These are phyloP conservation scores for Bipolaris oryzae DNA, from an alignment of 2,329 filamentous ascomycete species.

Conservation along the genomic window DNA sequence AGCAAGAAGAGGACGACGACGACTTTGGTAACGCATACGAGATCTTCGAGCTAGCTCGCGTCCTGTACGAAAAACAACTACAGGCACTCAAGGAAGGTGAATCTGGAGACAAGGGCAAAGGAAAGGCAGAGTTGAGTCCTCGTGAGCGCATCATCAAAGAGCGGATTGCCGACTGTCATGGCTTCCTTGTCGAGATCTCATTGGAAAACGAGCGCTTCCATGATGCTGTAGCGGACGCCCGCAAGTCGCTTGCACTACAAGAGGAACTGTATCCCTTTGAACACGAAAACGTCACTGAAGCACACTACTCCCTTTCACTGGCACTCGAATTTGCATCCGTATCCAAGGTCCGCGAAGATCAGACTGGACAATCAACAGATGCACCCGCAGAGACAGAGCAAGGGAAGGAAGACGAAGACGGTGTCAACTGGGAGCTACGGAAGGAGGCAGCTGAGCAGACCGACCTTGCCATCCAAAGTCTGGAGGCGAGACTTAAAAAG, in stretches of 20 bases:
- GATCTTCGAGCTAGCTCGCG: constrained; percentile 66
- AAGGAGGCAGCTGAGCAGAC: constrained; percentile 74
- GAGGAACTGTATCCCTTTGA: constrained; percentile 78
- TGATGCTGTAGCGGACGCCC: constrained; percentile 84
- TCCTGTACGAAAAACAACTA: constrained; percentile 64
- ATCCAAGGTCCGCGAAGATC: constrained; percentile 63
- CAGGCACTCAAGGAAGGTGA: constrained; percentile 46
- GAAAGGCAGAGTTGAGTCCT: constrained; percentile 52
- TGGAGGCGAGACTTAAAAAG: constrained; percentile 70
- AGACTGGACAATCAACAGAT: constrained; percentile 48
- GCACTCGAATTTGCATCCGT: constrained; percentile 93
- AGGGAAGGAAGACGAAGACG: constrained; percentile 53
- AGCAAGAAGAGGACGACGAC: constrained; percentile 60
- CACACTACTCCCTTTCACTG: constrained; percentile 93
- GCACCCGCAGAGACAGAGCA: constrained; percentile 34
- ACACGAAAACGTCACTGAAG: constrained; percentile 87
- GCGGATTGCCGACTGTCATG: constrained; percentile 88
- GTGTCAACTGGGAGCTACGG: constrained; percentile 71
- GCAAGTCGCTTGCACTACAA: constrained; percentile 78
- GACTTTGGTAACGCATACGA: constrained; percentile 70
- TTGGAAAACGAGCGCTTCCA: constrained; percentile 93
- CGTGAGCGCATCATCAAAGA: constrained; percentile 63
- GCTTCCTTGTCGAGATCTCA: constrained; percentile 94
- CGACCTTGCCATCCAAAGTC: constrained; percentile 75
- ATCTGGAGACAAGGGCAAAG: constrained; percentile 52